Evolutionary conservation across 2,329 filamentous ascomycete species (phyloP), one percentile per base, ranked within the genome.

Genomic region (Sphaerostilbella broomeana): DNA sequence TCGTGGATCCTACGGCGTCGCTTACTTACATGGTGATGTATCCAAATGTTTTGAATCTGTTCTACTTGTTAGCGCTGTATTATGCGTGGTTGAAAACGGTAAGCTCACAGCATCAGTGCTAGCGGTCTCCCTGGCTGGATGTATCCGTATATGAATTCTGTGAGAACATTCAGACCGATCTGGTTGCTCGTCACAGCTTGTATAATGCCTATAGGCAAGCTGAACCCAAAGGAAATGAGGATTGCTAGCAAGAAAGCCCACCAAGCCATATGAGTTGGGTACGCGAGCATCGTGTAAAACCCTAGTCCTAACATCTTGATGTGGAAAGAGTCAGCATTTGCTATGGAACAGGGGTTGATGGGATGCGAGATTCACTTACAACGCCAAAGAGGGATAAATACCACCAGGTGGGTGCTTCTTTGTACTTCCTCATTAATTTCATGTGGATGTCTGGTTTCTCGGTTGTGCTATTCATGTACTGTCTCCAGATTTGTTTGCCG

Each of bases 111-210:
- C 82, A 88, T 87, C 45, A 86, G 73, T 0, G 79, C 83, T 39
- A 87, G 63, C 0, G 84, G 83, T 5, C 74, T 65, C 3, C 84
- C 84, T 0, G 82, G 82, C 46, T 85, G 80, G 51, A 87, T 83
- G 52, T 87, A 87, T 1, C 84, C 84, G 43, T 79, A 77, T 4
- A 88, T 64, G 47, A 86, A 85, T 61, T 86, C 82, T 1, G 81
- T 84, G 46, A 87, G 64, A 18, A 88, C 81, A 46, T 87, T 87
- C 24, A 87, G 65, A 2, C 80, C 81, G 25, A 86, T 79, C 63
- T 84, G 66, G 56, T 81, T 80, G 52, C 84, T 79, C 4, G 82
- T 83, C 4, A 80, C 69, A 25, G 80, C 83, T 51, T 84, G 73
- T 22, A 86, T 76, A 43, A 86, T 84, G 27, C 78, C 78, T 32